Evolutionary conservation across 1,284 basidiomycete genomes (phyloP).

Genomic region (Porogramme epimiltina): DNA sequence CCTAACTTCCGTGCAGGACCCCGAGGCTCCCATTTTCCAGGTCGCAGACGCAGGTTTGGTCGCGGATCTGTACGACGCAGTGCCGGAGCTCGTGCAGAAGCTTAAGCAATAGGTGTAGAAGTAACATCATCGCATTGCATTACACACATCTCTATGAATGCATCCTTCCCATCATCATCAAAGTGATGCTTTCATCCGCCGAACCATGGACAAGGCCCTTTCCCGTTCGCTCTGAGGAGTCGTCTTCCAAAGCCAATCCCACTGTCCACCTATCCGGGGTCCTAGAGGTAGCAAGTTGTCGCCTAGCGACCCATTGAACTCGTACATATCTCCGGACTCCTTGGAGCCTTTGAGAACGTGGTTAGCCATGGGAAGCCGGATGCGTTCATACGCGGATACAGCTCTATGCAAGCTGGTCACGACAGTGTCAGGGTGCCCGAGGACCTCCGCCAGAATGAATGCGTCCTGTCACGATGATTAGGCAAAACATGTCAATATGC

Average conservation of each 20-base stretch:
- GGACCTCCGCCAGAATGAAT: slow-evolving; percentile 47
- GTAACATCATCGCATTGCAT: background rate
- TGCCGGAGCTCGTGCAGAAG: slow-evolving; percentile 87
- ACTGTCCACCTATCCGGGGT: slow-evolving; percentile 25
- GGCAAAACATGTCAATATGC: background rate
- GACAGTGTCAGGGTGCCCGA: slow-evolving; percentile 45
- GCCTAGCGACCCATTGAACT: slow-evolving; percentile 24
- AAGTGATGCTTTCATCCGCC: background rate
- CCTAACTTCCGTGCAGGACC: slow-evolving; percentile 60
- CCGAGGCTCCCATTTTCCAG: slow-evolving; percentile 99
- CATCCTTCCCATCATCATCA: background rate
- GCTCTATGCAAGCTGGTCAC: slow-evolving; percentile 39
- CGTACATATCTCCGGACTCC: slow-evolving; percentile 42
- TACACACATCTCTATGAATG: background rate
- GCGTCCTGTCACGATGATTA: slow-evolving; percentile 45
- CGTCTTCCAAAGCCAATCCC: slow-evolving; percentile 28
- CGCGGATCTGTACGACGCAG: slow-evolving; percentile 87
- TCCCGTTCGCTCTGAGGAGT: slow-evolving; percentile 25
- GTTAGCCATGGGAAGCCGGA: slow-evolving; percentile 47
- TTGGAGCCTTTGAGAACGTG: slow-evolving; percentile 45
- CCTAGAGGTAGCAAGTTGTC: slow-evolving; percentile 24
- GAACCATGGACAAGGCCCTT: slow-evolving; percentile 14
- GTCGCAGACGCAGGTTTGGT: slow-evolving; percentile 96
- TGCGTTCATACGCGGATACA: slow-evolving; percentile 45
- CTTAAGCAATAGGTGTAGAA: slow-evolving; percentile 46